Percentiles rank a stretch among this genome's conserved stretches.
phyloP scores from a whole-genome alignment of 768 basidiomycete species.

The Lyophyllum shimeji region DNA sequence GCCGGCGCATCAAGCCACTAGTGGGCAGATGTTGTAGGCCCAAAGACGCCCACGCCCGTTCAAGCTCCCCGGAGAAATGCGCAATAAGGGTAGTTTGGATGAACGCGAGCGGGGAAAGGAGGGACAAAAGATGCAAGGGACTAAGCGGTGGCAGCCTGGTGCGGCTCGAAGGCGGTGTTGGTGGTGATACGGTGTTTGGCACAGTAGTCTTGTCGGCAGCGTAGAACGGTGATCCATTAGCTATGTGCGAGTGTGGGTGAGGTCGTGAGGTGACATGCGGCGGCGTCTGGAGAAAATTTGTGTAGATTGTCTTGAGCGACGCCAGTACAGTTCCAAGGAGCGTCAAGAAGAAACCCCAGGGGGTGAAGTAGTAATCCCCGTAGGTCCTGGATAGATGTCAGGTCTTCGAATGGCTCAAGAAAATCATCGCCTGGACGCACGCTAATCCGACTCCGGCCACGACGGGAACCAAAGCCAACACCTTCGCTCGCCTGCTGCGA shows the following conservation, averaged over 20 bases:
- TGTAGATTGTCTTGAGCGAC: slow-evolving; percentile 90
- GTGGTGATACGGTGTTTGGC: background rate
- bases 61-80: slow-evolving; percentile 78
- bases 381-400: slow-evolving; percentile 61
- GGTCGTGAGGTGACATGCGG: slow-evolving; percentile 4
- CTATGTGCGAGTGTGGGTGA: background rate
- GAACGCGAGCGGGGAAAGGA: slow-evolving; percentile 92
- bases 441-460: slow-evolving; percentile 90
- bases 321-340: slow-evolving; percentile 90
- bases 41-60: slow-evolving; percentile 45
- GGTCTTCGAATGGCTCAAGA: background rate
- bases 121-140: slow-evolving; percentile 83
- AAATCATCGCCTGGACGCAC: slow-evolving; percentile 41
- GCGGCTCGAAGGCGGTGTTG: background rate
- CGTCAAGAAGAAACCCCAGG: slow-evolving; percentile 82
- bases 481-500: slow-evolving; percentile 57
- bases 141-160: slow-evolving; percentile 27
- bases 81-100: slow-evolving; percentile 82
- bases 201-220: background rate
- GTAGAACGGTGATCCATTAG: background rate
- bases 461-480: slow-evolving; percentile 80
- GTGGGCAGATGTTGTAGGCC: background rate
- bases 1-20: slow-evolving; percentile 5
- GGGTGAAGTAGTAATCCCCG: slow-evolving; percentile 93
- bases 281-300: slow-evolving; percentile 72